These are phyloP conservation scores for Tagetes erecta DNA, from an alignment of 129 eudicot genomes.

Conservation along the genomic window DNA sequence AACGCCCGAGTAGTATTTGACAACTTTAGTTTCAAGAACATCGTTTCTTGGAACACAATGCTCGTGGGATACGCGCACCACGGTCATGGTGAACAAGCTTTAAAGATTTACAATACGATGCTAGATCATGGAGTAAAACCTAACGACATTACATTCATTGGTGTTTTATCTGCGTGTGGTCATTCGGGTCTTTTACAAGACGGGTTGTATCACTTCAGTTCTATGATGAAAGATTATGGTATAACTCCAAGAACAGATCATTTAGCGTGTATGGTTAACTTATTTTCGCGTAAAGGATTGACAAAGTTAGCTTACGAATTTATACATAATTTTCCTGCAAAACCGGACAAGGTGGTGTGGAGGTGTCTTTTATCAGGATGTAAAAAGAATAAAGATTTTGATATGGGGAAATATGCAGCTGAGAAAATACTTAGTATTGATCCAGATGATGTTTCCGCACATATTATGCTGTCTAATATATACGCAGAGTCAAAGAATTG, in stretches of 20 bases:
- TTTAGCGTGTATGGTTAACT: constrained; percentile 68
- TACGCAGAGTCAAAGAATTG: constrained; percentile 60
- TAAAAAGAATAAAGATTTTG: constrained; percentile 48
- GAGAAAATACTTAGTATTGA: constrained; percentile 60
- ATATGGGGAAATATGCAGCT: constrained; percentile 56
- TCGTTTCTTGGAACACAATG: constrained; percentile 78
- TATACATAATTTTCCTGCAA: constrained; percentile 33
- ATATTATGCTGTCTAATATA: constrained; percentile 67
- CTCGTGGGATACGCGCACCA: constrained; percentile 76
- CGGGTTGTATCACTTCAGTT: constrained; percentile 47
- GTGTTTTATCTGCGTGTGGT: constrained; percentile 78
- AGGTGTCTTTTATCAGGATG: constrained; percentile 76
- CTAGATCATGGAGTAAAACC: constrained; percentile 45
- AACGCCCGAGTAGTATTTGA: constrained; percentile 58
- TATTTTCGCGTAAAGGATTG: constrained; percentile 66
- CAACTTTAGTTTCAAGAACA: constrained; percentile 50
- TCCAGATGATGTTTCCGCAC: constrained; percentile 70
- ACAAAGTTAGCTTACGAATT: constrained; percentile 56
- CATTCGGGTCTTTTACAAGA: constrained; percentile 64
- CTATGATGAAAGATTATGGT: constrained; percentile 45
- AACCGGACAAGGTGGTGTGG: constrained; percentile 74
- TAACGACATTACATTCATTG: constrained; percentile 60
- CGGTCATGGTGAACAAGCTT: constrained; percentile 55
- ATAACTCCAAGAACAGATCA: constrained; percentile 65
- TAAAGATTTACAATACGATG: constrained; percentile 56